Percentiles rank a stretch among this genome's conserved stretches.
Evolutionary conservation across 2,329 filamentous ascomycete species (phyloP).

Genomic region (Xylariaceae sp.): DNA sequence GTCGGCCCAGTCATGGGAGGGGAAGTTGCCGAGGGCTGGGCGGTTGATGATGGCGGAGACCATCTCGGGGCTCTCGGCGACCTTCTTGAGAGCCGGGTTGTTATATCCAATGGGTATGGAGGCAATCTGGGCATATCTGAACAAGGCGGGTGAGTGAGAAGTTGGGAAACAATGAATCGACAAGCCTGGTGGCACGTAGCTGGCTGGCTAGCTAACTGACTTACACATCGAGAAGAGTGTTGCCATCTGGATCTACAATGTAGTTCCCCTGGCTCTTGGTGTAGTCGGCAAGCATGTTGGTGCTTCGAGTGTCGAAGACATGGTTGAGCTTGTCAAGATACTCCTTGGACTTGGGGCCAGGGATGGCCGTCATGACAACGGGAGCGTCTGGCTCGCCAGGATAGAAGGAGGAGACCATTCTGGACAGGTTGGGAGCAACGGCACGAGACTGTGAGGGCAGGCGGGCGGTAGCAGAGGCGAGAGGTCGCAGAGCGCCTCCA

Average conservation of each 20-base stretch:
- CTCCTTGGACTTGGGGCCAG: slow-evolving; percentile 71
- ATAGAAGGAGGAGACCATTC: slow-evolving; percentile 31
- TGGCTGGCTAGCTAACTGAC: slow-evolving; percentile 23
- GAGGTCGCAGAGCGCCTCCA: slow-evolving; percentile 25
- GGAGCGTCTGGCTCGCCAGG: slow-evolving; percentile 51
- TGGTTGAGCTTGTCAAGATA: slow-evolving; percentile 68
- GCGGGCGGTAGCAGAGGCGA: slow-evolving; percentile 20
- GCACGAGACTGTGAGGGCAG: slow-evolving; percentile 14
- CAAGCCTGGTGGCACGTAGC: neutral
- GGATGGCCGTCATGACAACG: slow-evolving; percentile 60
- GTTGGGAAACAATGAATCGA: slow-evolving; percentile 4
- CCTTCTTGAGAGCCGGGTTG: slow-evolving; percentile 71
- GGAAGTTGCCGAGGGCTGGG: slow-evolving; percentile 88
- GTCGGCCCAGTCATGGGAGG: slow-evolving; percentile 77
- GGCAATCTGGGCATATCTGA: slow-evolving; percentile 83
- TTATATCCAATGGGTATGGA: slow-evolving; percentile 93
- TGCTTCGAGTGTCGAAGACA: slow-evolving; percentile 80
- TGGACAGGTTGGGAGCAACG: slow-evolving; percentile 16
- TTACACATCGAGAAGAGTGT: slow-evolving; percentile 70
- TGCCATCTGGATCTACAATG: slow-evolving; percentile 69
- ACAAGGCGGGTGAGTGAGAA: neutral
- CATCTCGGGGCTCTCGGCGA: slow-evolving; percentile 76
- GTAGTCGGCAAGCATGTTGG: slow-evolving; percentile 82
- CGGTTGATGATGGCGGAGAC: slow-evolving; percentile 78
- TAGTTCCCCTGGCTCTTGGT: slow-evolving; percentile 77